These are phyloP conservation scores for Pseudogymnoascus sp. DNA, from an alignment of 2,329 filamentous ascomycete genomes.

Conservation along the genomic window DNA sequence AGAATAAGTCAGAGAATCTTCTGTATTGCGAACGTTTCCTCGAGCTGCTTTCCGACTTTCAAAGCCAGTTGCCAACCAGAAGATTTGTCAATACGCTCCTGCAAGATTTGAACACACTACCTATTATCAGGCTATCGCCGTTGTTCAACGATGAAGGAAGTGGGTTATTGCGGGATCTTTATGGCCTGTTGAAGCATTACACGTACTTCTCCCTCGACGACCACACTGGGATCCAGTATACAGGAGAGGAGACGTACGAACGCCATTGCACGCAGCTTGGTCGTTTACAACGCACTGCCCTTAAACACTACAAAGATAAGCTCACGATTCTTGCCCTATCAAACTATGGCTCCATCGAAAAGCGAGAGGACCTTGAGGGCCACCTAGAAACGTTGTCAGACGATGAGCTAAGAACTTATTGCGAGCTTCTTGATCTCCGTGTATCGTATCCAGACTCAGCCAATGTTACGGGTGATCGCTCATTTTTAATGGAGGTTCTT, in stretches of 20 bases:
- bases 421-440: conserved; percentile 64
- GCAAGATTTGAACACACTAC: conserved; percentile 74
- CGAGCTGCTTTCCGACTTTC: conserved; percentile 81
- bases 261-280: conserved; percentile 68
- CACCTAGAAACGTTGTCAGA: conserved; percentile 68
- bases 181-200: conserved; percentile 75
- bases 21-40: conserved; percentile 88
- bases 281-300: conserved; percentile 67
- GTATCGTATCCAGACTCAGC: conserved; percentile 71
- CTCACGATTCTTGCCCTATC: conserved; percentile 84
- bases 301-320: conserved; percentile 82
- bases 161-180: conserved; percentile 70
- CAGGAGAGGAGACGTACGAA: conserved; percentile 65
- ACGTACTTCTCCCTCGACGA: conserved; percentile 86
- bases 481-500: conserved; percentile 62
- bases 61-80: conserved; percentile 88
- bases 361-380: conserved; percentile 66
- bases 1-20: conserved; percentile 51
- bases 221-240: conserved; percentile 72
- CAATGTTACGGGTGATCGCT: conserved; percentile 53
- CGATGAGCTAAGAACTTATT: conserved; percentile 62
- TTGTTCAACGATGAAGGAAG: conserved; percentile 69
- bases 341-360: conserved; percentile 83
- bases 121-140: conserved; percentile 69
- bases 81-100: conserved; percentile 87